phyloP scores from a whole-genome alignment of 2,329 filamentous ascomycete genomes.

The Diplodia intermedia region DNA sequence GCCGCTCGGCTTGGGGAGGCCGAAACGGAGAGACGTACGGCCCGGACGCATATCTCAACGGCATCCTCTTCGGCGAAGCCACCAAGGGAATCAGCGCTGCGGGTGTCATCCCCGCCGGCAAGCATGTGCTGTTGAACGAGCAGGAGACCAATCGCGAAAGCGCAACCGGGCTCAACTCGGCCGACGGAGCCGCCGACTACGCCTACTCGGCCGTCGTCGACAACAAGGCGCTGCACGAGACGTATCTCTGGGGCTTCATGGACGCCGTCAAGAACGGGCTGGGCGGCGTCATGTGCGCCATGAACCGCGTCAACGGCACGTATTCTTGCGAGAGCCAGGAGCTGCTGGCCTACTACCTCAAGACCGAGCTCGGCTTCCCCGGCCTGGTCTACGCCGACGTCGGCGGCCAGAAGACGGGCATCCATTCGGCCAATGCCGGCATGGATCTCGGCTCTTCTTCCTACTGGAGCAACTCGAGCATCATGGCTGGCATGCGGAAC shows the following conservation, averaged over 20 bases:
- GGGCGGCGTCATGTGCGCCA: conserved; percentile 79
- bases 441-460: conserved; percentile 35
- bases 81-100: conserved; percentile 36
- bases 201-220: conserved; percentile 76
- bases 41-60: conserved; percentile 27
- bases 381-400: conserved; percentile 39
- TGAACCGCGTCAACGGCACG: conserved; percentile 57
- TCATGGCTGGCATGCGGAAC: conserved; percentile 50
- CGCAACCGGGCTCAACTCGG: conserved; percentile 61
- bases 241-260: conserved; percentile 77
- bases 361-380: conserved; percentile 55
- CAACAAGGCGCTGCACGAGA: conserved; percentile 71
- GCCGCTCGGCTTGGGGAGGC: conserved; percentile 27
- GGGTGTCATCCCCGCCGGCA: conserved; percentile 72
- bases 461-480: conserved; percentile 38
- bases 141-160: conserved; percentile 57
- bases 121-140: conserved; percentile 66
- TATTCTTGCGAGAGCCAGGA: conserved; percentile 56
- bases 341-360: conserved; percentile 54
- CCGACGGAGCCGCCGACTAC: conserved; percentile 55
- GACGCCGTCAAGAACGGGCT: conserved; percentile 77
- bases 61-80: conserved; percentile 19
- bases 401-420: conserved; percentile 40
- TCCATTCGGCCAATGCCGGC: conserved; percentile 42
- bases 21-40: conserved; percentile 25